A percentile compares a stretch with the other conserved stretches of the same genome.
Conservation (phyloP, 2,329 filamentous ascomycete species). For the Fusarium graminum region DNA sequence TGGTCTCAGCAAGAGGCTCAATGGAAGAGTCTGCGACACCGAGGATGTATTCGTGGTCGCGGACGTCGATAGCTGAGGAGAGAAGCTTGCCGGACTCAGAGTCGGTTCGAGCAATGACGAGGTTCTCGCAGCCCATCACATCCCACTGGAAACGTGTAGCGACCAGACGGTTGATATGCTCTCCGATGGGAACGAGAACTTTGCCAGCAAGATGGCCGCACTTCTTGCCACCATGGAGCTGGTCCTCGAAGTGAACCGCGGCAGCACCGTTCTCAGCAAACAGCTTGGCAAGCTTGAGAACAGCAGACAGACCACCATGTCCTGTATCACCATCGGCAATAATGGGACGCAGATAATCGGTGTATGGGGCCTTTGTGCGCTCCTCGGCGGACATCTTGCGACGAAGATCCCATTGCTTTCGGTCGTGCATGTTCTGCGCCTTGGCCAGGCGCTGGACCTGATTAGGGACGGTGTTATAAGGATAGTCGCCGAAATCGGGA, state of each 20-base stretch:
- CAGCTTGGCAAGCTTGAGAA: slow-evolving; percentile 95
- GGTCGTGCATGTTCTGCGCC: slow-evolving; percentile 95
- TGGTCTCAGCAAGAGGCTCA: slow-evolving; percentile 85
- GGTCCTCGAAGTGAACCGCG: slow-evolving; percentile 97
- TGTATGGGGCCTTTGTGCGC: slow-evolving; percentile 81
- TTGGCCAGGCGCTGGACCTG: slow-evolving; percentile 97
- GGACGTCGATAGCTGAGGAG: slow-evolving; percentile 89
- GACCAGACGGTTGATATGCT: slow-evolving; percentile 95
- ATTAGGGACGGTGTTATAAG: slow-evolving; percentile 98
- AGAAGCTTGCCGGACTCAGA: slow-evolving; percentile 93
- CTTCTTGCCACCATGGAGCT: slow-evolving; percentile 98
- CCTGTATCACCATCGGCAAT: slow-evolving; percentile 97
- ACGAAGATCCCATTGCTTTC: slow-evolving; percentile 91
- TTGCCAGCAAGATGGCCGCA: slow-evolving; percentile 97
- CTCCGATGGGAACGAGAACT: slow-evolving; percentile 90
- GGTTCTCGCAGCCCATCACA: slow-evolving; percentile 94
- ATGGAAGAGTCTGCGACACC: slow-evolving; percentile 81
- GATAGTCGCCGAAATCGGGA: slow-evolving; percentile 97
- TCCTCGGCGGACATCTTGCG: slow-evolving; percentile 81
- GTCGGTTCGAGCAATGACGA: slow-evolving; percentile 94
- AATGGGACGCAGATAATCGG: slow-evolving; percentile 94
- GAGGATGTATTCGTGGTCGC: slow-evolving; percentile 97
- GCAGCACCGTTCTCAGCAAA: slow-evolving; percentile 98
- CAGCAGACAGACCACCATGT: slow-evolving; percentile 91
- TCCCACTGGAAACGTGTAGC: slow-evolving; percentile 98